Percentiles rank a stretch among this genome's conserved stretches.
Conservation (phyloP, 75 land plant genomes). For the Pinus albicaulis region DNA sequence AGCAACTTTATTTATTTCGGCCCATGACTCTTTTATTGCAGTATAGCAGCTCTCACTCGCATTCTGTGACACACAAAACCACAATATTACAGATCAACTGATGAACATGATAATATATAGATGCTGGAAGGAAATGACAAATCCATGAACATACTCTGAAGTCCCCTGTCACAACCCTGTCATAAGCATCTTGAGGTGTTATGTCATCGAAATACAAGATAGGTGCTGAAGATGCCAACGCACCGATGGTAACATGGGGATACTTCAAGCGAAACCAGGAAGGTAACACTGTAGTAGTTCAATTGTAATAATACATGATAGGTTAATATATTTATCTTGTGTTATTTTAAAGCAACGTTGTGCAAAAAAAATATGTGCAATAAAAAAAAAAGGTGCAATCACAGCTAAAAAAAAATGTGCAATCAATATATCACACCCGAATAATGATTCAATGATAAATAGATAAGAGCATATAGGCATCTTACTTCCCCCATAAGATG, state of each 20-base stretch:
- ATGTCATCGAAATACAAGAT: slow-evolving; percentile 55
- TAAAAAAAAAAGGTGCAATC: no score
- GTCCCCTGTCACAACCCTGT: slow-evolving; percentile 39
- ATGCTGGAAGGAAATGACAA: no score
- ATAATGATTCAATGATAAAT: no score
- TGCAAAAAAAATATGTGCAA: no score
- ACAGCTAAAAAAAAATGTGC: no score
- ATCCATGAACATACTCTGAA: slow-evolving; percentile 33
- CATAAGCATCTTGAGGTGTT: slow-evolving; percentile 38
- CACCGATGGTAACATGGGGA: slow-evolving; percentile 68
- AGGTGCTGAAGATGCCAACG: slow-evolving; percentile 73
- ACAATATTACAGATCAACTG: not conserved
- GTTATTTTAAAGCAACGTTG: no score
- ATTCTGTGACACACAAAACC: not conserved
- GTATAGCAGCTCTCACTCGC: slow-evolving; percentile 48
- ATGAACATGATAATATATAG: no score
- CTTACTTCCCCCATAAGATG: slow-evolving; percentile 52
- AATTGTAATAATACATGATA: no score
- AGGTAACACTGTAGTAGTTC: slow-evolving; percentile 57
- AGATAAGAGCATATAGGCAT: no score
- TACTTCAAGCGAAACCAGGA: slow-evolving; percentile 80
- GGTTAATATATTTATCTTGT: no score
- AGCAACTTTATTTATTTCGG: slow-evolving; percentile 30
- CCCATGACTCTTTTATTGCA: slow-evolving; percentile 55
- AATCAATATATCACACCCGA: no score